These are phyloP conservation scores for Xerocomus nothofagi DNA, from an alignment of 1,284 basidiomycete species.

Conservation along the genomic window DNA sequence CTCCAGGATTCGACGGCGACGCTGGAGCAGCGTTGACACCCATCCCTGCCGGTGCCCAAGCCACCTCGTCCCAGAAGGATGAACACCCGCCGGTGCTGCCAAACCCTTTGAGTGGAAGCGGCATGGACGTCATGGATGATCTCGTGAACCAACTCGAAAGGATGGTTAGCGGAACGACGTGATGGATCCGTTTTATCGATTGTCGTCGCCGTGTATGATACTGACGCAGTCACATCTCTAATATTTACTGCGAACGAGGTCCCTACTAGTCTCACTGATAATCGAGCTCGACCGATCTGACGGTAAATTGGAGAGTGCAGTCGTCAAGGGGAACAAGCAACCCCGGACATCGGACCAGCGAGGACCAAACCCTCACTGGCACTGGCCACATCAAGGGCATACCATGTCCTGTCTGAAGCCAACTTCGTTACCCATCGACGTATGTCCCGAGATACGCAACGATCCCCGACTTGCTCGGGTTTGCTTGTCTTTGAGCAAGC, in stretches of 20 bases:
- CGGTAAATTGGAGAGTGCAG: neutral
- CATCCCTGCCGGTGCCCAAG: constrained; percentile 35
- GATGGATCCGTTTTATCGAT: neutral
- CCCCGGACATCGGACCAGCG: no score
- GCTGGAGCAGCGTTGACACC: constrained; percentile 55
- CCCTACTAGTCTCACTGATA: no score
- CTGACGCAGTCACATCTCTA: no score
- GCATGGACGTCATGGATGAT: constrained; percentile 74
- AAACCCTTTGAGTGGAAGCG: no score
- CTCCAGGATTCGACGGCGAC: constrained; percentile 71
- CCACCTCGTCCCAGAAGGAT: constrained; percentile 7
- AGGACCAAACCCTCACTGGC: no score
- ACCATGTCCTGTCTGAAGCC: no score
- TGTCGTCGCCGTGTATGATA: neutral
- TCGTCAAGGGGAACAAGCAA: no score
- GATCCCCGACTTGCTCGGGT: no score
- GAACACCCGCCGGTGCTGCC: no score
- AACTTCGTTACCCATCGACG: neutral
- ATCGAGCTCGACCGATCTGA: neutral
- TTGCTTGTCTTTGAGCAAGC: no score
- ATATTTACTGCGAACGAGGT: neutral
- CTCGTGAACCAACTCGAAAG: constrained; percentile 72
- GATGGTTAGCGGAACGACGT: constrained; percentile 16
- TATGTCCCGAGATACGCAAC: neutral
- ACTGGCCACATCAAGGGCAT: no score